Evolutionary conservation across 2,329 filamentous ascomycete genomes (phyloP), one percentile per base, ranked within the genome.

Genomic region (Cladosporium sphaerospermum): DNA sequence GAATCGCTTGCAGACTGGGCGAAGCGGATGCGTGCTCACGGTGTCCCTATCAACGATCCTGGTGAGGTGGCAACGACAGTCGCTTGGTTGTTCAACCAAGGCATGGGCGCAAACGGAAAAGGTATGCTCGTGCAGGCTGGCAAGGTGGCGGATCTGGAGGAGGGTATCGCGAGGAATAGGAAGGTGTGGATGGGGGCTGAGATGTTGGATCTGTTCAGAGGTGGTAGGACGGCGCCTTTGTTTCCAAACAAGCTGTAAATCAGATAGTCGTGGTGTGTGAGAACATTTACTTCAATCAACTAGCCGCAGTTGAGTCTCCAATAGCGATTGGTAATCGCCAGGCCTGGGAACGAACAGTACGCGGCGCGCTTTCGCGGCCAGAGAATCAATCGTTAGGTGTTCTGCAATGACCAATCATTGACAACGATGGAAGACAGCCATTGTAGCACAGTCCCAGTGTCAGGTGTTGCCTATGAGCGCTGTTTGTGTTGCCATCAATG

Each of bases 151-250:
- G 75, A 78, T 63, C 52, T 77, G 18, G 75, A 78, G 57, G 62
- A 65, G 18, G 75, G 75, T 0, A 62, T 78, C 48, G 75, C 75
- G 23, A 75, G 68, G 62, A 67, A 64, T 16, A 69, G 75, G 54
- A 68, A 68, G 55, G 58, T 61, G 44, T 78, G 75, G 75, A 76
- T 78, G 74, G 69, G 74, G 0, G 72, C 69, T 57, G 75, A 78
- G 61, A 77, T 77, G 75, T 61, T 78, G 64, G 69, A 71, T 9
- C 57, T 76, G 60, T 78, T 78, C 54, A 61, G 73, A 37, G 71
- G 74, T 18, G 75, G 75, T 2, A 66, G 75, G 45, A 59, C 59
- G 53, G 64, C 63, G 11, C 63, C 64, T 3, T 45, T 66, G 52
- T 66, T 66, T 50, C 64, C 64, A 9, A 64, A 66, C 40, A 65